Percentiles rank a stretch among this genome's conserved stretches.
Conservation (phyloP, 2,329 filamentous ascomycete species). For the Capronia epimyces region DNA sequence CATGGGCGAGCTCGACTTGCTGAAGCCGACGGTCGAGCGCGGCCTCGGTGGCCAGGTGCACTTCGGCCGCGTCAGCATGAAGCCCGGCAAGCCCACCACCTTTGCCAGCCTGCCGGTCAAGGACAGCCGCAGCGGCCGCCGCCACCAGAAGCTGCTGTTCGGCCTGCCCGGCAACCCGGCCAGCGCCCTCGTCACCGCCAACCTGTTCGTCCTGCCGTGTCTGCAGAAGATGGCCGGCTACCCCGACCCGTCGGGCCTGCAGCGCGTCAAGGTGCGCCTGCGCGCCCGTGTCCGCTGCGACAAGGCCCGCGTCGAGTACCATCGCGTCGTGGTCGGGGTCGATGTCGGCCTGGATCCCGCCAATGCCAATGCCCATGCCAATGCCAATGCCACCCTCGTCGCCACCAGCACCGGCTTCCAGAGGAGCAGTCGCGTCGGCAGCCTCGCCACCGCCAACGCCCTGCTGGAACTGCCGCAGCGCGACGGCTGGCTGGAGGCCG, state of each 20-base stretch:
- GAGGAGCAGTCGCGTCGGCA: constrained; percentile 82
- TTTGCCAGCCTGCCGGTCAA: constrained; percentile 80
- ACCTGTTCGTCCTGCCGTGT: constrained; percentile 86
- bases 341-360: constrained; percentile 39
- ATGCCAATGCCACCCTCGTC: constrained; percentile 45
- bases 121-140: constrained; percentile 20
- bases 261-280: constrained; percentile 64
- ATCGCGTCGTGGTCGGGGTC: constrained; percentile 68
- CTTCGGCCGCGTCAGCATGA: constrained; percentile 95
- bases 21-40: constrained; percentile 93
- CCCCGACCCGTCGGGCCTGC: constrained; percentile 55
- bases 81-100: constrained; percentile 94
- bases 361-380: constrained; percentile 57
- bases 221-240: constrained; percentile 68
- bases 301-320: constrained; percentile 74
- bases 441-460: constrained; percentile 81
- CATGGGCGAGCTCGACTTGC: constrained; percentile 94
- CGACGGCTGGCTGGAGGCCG: constrained; percentile 60
- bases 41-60: constrained; percentile 86
- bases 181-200: constrained; percentile 84
- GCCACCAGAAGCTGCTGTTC: constrained; percentile 64
- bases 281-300: constrained; percentile 71
- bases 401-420: constrained; percentile 85
- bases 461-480: constrained; percentile 62
- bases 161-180: constrained; percentile 91